Evolutionary conservation across 2,329 filamentous ascomycete genomes (phyloP), one percentile per base, ranked within the genome.

Genomic region (Cladosporium sp.): DNA sequence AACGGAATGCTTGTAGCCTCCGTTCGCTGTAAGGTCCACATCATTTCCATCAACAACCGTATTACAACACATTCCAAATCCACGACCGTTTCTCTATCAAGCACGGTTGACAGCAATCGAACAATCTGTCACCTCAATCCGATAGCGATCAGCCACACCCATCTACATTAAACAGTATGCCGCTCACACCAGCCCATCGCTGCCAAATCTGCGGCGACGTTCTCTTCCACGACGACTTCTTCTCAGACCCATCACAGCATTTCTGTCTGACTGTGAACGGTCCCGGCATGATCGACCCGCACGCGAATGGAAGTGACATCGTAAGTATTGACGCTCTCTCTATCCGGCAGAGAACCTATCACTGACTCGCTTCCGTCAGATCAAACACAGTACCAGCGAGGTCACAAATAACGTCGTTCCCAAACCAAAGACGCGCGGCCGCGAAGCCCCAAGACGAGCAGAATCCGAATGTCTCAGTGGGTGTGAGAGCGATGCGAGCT

Each of bases 191-290:
- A 10, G 50, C 35, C 21, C 33, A 63, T 3, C 67, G 69, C 6
- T 70, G 71, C 14, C 69, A 72, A 66, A 67, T 69, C 28, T 67
- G 68, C 28, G 71, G 71, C 50, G 63, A 68, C 59, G 69, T 68
- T 10, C 66, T 71, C 29, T 60, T 64, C 56, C 62, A 62, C 31
- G 63, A 67, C 21, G 71, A 72, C 49, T 61, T 71, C 40, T 68
- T 71, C 50, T 71, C 70, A 59, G 69, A 70, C 23, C 66, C 61
- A 23, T 55, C 50, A 18, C 61, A 63, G 12, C 61, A 63, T 37
- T 37, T 63, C 23, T 63, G 61, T 26, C 23, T 63, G 1, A 44
- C 61, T 6, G 61, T 63, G 8, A 56, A 63, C 37, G 61, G 61
- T 6, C 61, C 61, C 12, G 61, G 33, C 16, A 63, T 63, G 61